Percentiles rank a stretch among this genome's conserved stretches.
phyloP scores from a whole-genome alignment of 345 rosid species.

The Corchorus olitorius region DNA sequence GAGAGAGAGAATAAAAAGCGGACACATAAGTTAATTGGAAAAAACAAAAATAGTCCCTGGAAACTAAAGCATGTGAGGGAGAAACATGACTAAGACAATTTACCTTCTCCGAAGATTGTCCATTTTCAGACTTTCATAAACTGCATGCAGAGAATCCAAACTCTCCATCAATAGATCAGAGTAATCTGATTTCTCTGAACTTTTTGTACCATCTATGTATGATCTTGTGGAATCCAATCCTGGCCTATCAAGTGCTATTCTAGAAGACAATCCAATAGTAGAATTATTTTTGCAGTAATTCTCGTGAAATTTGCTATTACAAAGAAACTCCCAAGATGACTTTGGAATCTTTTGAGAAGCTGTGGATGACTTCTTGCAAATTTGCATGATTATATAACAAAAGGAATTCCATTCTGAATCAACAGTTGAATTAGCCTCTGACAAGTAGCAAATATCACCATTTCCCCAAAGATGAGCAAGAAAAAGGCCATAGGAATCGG shows the following conservation, averaged over 20 bases:
- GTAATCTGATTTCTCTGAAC: constrained; percentile 43
- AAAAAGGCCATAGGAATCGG: constrained; percentile 68
- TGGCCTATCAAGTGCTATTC: constrained; percentile 29
- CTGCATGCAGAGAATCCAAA: constrained; percentile 83
- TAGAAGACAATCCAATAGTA: constrained; percentile 40
- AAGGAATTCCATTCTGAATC: constrained; percentile 78
- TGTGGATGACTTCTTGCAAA: constrained; percentile 54
- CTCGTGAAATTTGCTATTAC: constrained; percentile 79
- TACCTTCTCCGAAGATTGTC: constrained; percentile 88
- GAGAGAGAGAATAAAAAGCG: constrained; percentile 6
- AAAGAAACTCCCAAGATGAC: constrained; percentile 86
- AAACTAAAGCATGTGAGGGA: constrained; percentile 3
- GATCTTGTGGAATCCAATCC: constrained; percentile 37
- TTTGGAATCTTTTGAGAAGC: constrained; percentile 38
- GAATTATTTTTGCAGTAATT: constrained; percentile 52
- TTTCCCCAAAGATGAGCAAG: constrained; percentile 88
- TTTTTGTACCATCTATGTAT: constrained; percentile 35
- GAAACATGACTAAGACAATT: constrained; percentile 21
- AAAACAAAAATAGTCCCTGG: not conserved
- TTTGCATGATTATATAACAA: constrained; percentile 56
- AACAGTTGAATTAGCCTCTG: constrained; percentile 50
- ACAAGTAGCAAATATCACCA: constrained; percentile 41
- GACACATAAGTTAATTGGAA: not conserved
- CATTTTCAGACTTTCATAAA: constrained; percentile 92
- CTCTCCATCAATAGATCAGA: constrained; percentile 55